Evolutionary conservation across 805 yeast species (phyloP).

Genomic region (Kodamaea jinghongensis): DNA sequence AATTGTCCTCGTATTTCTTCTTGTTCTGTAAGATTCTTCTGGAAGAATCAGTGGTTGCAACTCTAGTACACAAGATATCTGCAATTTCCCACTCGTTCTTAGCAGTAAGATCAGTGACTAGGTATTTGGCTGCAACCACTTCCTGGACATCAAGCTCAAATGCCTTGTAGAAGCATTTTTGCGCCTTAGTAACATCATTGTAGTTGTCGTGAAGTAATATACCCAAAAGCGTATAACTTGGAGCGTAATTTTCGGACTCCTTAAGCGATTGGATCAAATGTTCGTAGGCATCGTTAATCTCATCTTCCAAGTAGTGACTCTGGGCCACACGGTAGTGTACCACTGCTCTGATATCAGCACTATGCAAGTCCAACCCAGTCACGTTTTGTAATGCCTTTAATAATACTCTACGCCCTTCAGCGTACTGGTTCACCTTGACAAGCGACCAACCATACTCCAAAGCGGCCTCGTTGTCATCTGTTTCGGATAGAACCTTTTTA

Average conservation of each 20-base stretch:
- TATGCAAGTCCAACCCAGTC: slow-evolving; percentile 50
- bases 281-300: slow-evolving; percentile 49
- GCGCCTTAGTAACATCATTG: slow-evolving; percentile 64
- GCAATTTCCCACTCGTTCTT: slow-evolving; percentile 82
- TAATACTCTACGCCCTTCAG: slow-evolving; percentile 53
- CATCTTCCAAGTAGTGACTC: slow-evolving; percentile 44
- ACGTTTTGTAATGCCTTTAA: slow-evolving; percentile 39
- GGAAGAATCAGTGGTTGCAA: slow-evolving; percentile 62
- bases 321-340: slow-evolving; percentile 74
- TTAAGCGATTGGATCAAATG: slow-evolving; percentile 61
- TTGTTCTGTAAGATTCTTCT: slow-evolving; percentile 41
- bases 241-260: slow-evolving; percentile 62
- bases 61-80: slow-evolving; percentile 64
- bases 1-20: slow-evolving; percentile 34
- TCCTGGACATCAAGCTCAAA: slow-evolving; percentile 83
- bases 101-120: slow-evolving; percentile 68
- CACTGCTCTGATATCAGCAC: slow-evolving; percentile 56
- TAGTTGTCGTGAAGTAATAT: slow-evolving; percentile 58
- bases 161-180: slow-evolving; percentile 84
- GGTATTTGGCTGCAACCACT: slow-evolving; percentile 64
- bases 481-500: slow-evolving; percentile 43
- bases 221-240: slow-evolving; percentile 83
- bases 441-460: slow-evolving; percentile 80
- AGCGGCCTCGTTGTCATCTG: slow-evolving; percentile 60
- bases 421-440: slow-evolving; percentile 49